Evolutionary conservation across 495 filamentous ascomycete species (phyloP), one percentile per base, ranked within the genome.

Genomic region (Evernia prunastri): DNA sequence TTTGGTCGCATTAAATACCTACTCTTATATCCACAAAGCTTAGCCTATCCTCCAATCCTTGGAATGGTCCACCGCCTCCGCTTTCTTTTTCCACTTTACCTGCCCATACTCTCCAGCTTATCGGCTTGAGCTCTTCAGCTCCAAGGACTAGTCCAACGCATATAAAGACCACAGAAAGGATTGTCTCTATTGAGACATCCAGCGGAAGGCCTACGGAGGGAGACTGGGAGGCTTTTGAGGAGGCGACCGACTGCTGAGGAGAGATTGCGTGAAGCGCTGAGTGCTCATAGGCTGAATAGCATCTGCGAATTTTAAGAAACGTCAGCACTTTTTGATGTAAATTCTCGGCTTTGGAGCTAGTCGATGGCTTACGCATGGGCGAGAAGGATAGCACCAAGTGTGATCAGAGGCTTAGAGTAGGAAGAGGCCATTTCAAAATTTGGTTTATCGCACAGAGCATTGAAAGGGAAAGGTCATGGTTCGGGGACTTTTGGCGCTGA

Each of bases 241-340:
- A 60, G 39, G 72, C 33, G 25, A 69, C 18, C 12, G 61, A 70
- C 63, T 75, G 69, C 45, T 77, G 69, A 12, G 81, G 70, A 31
- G 82, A 80, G 59, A 80, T 82, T 54, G 86, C 83, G 69, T 83
- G 83, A 59, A 92, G 81, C 18, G 86, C 79, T 47, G 89, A 86
- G 73, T 92, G 87, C 75, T 95, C 90, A 67, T 92, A 87, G 47
- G 90, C 89, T 59, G 90, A 95, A 75, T 92, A 95, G 73, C 87
- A 90, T 58, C 90, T 93, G 64, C 35, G 31, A 17, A 56, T n/a
- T 61, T 61, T 62, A 56, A 25, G 36, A 35, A 58, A 33, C 33
- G 35, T 27, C 27, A 59, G 53, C 67, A 17, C 45, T 58, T 59
- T 36, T 17, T 13, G 43, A 35, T 57, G 59, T 31, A 60, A 33